Percentiles rank a stretch among this genome's conserved stretches.
Conservation (phyloP, 2,329 filamentous ascomycete genomes). For the Colletotrichum neosansevieriae region DNA sequence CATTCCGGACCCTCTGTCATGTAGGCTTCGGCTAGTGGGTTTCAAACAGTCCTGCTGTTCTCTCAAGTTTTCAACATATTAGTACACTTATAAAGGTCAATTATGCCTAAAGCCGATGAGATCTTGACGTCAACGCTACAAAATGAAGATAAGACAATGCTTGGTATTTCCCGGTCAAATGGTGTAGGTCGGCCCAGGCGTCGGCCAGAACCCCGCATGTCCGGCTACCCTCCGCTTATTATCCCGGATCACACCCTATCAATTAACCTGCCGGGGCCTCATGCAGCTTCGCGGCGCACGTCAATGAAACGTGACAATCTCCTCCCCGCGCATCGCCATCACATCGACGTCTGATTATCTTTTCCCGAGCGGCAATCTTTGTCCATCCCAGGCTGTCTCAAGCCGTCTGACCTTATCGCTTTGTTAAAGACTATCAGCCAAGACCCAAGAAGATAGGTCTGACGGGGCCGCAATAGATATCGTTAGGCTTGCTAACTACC, state of each 20-base stretch:
- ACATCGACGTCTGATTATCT: conserved; percentile 12
- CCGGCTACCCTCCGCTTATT: conserved; percentile 25
- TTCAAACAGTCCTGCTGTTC: too few relatives aligned
- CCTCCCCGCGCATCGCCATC: conserved; percentile 4
- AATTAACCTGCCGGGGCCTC: not conserved
- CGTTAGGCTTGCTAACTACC: too few relatives aligned
- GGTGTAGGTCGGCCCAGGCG: not conserved
- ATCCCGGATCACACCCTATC: conserved; percentile 20
- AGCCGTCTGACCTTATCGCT: not conserved
- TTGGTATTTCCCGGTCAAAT: not conserved
- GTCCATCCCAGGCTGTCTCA: not conserved
- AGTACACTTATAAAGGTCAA: too few relatives aligned
- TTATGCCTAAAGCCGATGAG: too few relatives aligned
- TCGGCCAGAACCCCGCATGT: conserved; percentile 6
- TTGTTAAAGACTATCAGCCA: not conserved
- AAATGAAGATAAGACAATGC: not conserved
- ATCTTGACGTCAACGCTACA: too few relatives aligned
- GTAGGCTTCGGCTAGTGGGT: too few relatives aligned
- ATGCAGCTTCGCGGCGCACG: conserved; percentile 21
- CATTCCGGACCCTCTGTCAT: too few relatives aligned
- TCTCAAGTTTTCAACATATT: too few relatives aligned
- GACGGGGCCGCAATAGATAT: not conserved
- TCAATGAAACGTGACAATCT: conserved; percentile 22
- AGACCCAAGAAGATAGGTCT: not conserved
- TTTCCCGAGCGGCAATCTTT: conserved; percentile 21